Percentiles rank a stretch among this genome's conserved stretches.
These are phyloP conservation scores for Thielaviopsis punctulata DNA, from an alignment of 2,329 filamentous ascomycete genomes.

Conservation along the genomic window DNA sequence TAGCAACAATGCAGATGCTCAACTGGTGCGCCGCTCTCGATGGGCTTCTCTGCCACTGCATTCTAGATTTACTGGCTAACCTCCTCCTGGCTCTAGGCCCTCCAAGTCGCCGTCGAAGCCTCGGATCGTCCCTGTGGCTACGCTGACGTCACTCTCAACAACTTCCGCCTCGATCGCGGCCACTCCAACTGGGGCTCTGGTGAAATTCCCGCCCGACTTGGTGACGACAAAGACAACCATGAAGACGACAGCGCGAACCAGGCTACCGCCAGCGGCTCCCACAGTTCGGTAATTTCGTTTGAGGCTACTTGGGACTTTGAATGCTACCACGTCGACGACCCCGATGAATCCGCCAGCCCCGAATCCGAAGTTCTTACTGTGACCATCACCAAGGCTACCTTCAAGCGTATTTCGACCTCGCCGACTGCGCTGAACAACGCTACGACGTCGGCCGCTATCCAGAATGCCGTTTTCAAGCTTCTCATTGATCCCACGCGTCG, in stretches of 20 bases:
- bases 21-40: conserved; percentile 7
- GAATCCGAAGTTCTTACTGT: conserved; percentile 9
- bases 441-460: conserved; percentile 2
- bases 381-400: conserved; percentile 5
- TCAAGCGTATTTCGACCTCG: conserved; percentile 4
- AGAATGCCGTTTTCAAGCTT: conserved; percentile 11
- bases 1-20: conserved; percentile 7
- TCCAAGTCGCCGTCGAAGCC: conserved; percentile 6
- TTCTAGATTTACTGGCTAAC: not conserved
- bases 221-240: not conserved
- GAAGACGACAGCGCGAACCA: not conserved
- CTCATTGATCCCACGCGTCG: conserved; percentile 8
- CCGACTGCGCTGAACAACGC: conserved; percentile 2
- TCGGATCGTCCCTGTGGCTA: conserved; percentile 8
- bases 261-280: not conserved
- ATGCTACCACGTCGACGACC: not conserved
- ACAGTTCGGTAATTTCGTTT: not conserved
- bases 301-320: conserved; percentile 10
- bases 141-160: conserved; percentile 7
- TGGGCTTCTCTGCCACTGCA: not conserved
- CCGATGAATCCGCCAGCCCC: not conserved
- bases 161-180: conserved; percentile 2
- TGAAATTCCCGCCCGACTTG: conserved; percentile 2
- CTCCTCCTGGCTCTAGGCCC: not conserved
- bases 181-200: conserved; percentile 3